These are phyloP conservation scores for Erucastrum elatum DNA, from an alignment of 345 rosid species.

Conservation along the genomic window DNA sequence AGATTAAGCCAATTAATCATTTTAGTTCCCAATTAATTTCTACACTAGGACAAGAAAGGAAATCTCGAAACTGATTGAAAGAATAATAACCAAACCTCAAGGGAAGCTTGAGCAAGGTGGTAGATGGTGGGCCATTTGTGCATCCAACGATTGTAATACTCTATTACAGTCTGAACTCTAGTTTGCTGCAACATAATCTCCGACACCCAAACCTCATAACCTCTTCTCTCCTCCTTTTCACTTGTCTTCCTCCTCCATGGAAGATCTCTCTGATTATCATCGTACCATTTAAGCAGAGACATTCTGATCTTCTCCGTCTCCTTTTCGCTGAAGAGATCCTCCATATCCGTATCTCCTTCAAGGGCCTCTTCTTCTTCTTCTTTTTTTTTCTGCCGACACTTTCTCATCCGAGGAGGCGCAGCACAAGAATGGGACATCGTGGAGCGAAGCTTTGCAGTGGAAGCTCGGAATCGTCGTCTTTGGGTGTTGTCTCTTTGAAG, in stretches of 20 bases:
- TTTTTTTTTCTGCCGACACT: slow-evolving; percentile 10
- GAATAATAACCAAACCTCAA: slow-evolving; percentile 62
- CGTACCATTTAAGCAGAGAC: slow-evolving; percentile 71
- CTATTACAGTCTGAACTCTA: slow-evolving; percentile 86
- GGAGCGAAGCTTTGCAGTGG: slow-evolving; percentile 1
- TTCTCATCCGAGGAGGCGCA: slow-evolving; percentile 2
- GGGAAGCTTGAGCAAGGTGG: slow-evolving; percentile 78
- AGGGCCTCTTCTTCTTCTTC: slow-evolving; percentile 16
- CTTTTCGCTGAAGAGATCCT: slow-evolving; percentile 62
- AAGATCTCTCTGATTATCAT: slow-evolving; percentile 64
- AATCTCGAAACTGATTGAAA: not conserved
- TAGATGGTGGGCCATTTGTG: slow-evolving; percentile 77
- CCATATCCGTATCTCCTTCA: slow-evolving; percentile 55
- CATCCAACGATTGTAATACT: slow-evolving; percentile 93
- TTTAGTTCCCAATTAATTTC: too few species aligned
- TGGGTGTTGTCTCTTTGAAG: slow-evolving; percentile 17
- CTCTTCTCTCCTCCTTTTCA: slow-evolving; percentile 48
- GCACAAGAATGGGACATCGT: slow-evolving; percentile 24
- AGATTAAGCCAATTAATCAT: too few species aligned
- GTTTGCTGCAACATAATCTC: slow-evolving; percentile 98
- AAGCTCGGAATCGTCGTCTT: not conserved
- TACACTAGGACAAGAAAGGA: not conserved
- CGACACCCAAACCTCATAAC: slow-evolving; percentile 93
- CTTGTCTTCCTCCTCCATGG: slow-evolving; percentile 72
- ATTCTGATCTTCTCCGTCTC: slow-evolving; percentile 55